Base-by-base conservation (phyloP, 257 asterid genomes). In the Orobanche coerulescens region DNA sequence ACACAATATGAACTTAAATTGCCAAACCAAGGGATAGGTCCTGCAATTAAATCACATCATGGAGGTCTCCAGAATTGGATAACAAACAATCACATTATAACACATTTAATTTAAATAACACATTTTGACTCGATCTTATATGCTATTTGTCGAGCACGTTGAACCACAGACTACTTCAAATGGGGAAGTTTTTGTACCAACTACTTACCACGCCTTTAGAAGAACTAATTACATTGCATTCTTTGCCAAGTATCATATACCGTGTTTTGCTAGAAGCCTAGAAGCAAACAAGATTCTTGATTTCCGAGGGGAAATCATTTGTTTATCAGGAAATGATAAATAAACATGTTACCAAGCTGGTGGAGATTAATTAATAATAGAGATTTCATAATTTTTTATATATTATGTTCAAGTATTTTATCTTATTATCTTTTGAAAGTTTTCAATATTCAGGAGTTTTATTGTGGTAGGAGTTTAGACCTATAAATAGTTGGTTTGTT, bases 121-220 rank as follows among this genome's bases (percentile, higher is more conserved):
- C 30, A n/a, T 34, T 7, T 28, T 13, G 55, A 59, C 11, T 65
- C 12, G 36, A 7, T 20, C 26, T 9, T 16, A 33, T 20, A 47
- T 42, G 55, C 56, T 39, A 30, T 52, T 47, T 43, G 14, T 58
- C 28, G 46, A 58, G 46, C 48, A 48, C 66, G 43, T 67, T 48
- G 43, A 16, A 48, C 39, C 46, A 58, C 19, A 11, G 25, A 39
- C 44, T 48, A 51, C 51, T 52, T 67, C 20, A 14, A 37, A 20
- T 50, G 13, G 5, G 23, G 57, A 60, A 33, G 4, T 6, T 8
- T 28, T n/a, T 51, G 16, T 14, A 5, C 42, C 31, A 47, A 14
- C 54, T 34, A 48, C 33, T 62, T 44, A 65, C 46, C 30, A 22
- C 25, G 22, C 18, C 33, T 10, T 25, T 5, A 26, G 25, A 57